Evolutionary conservation across 2,329 filamentous ascomycete genomes (phyloP), one percentile per base, ranked within the genome.

Genomic region (Bipolaris gigantea): DNA sequence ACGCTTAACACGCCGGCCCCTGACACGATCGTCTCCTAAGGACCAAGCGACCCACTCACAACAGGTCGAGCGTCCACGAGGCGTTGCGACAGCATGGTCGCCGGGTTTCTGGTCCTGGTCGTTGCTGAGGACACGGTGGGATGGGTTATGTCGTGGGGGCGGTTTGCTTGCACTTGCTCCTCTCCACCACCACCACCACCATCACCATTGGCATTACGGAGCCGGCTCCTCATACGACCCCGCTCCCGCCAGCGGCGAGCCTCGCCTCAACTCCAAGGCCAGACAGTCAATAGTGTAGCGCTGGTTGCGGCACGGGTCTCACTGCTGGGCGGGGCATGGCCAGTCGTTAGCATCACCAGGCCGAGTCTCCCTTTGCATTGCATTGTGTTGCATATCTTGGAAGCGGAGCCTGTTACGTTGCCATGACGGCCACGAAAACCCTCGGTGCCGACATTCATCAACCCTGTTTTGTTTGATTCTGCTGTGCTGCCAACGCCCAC

Each of bases 251-350:
- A 47, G 42, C 43, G 7, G 16, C 36, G 19, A 44, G n/a, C 44
- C 40, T 53, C 38, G 34, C 47, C 51, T 39, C 32, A 36, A 48
- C 32, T 30, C 47, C 44, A 15, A 30, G 33, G 36, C 34, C 25
- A 23, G 44, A 33, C 35, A 50, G 53, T 50, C 60, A 52, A 50
- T 54, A 42, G 55, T 46, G 55, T 60, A 62, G 63, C 57, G 60
- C 60, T 57, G 50, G 55, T 38, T 57, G 57, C 62, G 61, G 63
- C 64, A 63, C 64, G 60, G 59, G 47, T 23, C 40, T 51, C 60
- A 55, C 56, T 50, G 41, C n/a, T 34, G 40, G 18, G 45, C 13
- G 21, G 42, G 16, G 23, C 38, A 36, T 49, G 13, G 39, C 41
- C 39, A 41, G 45, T 51, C 56, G 54, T 44, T 47, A 40, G 18